These are phyloP conservation scores for Teratosphaeria zuluensis DNA, from an alignment of 2,329 filamentous ascomycete genomes.

Conservation along the genomic window DNA sequence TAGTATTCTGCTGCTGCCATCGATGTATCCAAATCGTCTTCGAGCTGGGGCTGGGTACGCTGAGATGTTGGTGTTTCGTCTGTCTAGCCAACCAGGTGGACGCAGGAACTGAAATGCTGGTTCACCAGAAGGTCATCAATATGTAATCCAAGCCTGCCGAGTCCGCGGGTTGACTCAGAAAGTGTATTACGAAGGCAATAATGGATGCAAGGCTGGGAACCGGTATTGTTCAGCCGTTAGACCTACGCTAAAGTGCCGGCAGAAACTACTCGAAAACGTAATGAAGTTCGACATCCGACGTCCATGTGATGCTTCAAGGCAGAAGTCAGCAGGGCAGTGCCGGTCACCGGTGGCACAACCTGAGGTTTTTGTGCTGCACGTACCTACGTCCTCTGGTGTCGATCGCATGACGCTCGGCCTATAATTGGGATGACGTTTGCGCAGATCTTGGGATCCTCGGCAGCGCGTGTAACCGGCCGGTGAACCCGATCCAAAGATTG, in stretches of 20 bases:
- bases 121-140: background rate
- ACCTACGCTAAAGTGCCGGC: background rate
- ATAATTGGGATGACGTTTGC: background rate
- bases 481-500: background rate
- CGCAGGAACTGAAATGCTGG: background rate
- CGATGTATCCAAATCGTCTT: background rate
- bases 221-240: background rate
- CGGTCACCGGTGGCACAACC: background rate
- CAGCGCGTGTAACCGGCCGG: background rate
- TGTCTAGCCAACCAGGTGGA: background rate
- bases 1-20: slow-evolving; percentile 24
- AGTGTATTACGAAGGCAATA: background rate
- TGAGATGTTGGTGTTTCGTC: background rate
- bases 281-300: background rate
- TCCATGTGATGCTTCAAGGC: background rate
- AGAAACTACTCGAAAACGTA: background rate
- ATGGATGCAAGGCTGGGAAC: background rate
- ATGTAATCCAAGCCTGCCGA: background rate
- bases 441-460: background rate
- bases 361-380: background rate
- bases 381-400: background rate
- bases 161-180: background rate
- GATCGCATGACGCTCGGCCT: background rate
- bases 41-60: background rate
- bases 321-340: background rate